A percentile compares a stretch with the other conserved stretches of the same genome.
phyloP scores from a whole-genome alignment of 306 rosid species.

The Oxytropis ochrocephala region DNA sequence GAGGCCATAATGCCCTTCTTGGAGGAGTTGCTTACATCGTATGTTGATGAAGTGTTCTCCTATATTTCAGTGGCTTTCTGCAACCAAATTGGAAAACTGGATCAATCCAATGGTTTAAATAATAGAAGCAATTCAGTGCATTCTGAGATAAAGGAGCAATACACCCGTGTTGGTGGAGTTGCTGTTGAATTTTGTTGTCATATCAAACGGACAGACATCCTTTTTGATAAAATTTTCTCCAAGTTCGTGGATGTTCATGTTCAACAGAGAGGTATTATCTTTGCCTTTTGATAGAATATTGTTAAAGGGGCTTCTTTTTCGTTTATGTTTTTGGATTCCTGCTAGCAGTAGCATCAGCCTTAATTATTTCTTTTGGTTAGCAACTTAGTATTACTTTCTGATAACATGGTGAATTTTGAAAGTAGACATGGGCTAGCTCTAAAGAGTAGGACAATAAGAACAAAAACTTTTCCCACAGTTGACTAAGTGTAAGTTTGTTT shows the following conservation, averaged over 20 bases:
- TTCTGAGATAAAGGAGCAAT: slow-evolving; percentile 89
- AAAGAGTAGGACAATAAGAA: neutral
- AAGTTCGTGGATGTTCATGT: slow-evolving; percentile 65
- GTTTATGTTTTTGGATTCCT: slow-evolving; percentile 6
- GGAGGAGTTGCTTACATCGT: slow-evolving; percentile 81
- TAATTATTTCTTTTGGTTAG: neutral
- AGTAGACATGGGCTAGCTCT: neutral
- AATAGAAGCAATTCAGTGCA: slow-evolving; percentile 52
- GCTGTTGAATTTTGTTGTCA: slow-evolving; percentile 99
- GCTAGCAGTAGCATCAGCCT: neutral
- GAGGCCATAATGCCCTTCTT: slow-evolving; percentile 88
- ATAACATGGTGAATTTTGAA: neutral
- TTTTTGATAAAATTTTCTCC: slow-evolving; percentile 88
- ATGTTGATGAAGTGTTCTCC: slow-evolving; percentile 94
- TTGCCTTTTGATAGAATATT: slow-evolving; percentile 6
- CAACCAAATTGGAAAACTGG: slow-evolving; percentile 74
- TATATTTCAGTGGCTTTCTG: slow-evolving; percentile 89
- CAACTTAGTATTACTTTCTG: neutral
- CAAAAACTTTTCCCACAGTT: no score
- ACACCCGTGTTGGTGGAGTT: slow-evolving; percentile 93
- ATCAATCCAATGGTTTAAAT: slow-evolving; percentile 36
- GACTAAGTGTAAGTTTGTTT: no score
- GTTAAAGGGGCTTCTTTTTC: slow-evolving; percentile 18
- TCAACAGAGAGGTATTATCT: slow-evolving; percentile 71
- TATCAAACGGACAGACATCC: slow-evolving; percentile 84